Conservation (phyloP, 805 yeast genomes). For the Yamadazyma kitorensis region DNA sequence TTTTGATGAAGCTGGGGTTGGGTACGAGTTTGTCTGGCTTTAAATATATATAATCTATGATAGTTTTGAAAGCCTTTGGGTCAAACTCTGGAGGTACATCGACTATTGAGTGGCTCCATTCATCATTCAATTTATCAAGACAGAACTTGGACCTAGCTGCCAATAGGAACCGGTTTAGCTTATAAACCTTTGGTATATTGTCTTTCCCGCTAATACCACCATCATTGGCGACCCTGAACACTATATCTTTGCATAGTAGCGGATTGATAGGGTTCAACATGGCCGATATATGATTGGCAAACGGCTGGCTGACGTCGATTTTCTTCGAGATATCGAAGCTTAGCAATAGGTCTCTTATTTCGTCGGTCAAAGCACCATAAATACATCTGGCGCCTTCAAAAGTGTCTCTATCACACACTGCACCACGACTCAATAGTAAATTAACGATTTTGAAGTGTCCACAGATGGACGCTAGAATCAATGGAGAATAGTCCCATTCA, state of each 20-base stretch:
- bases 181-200: conserved; percentile 15
- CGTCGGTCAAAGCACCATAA: conserved; percentile 73
- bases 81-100: conserved; percentile 18
- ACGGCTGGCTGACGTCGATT: conserved; percentile 67
- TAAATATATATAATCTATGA: conserved; percentile 30
- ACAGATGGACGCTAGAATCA: conserved; percentile 69
- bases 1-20: conserved; percentile 12
- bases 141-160: conserved; percentile 34
- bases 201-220: conserved; percentile 14
- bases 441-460: conserved; percentile 69
- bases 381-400: conserved; percentile 74
- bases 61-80: conserved; percentile 18
- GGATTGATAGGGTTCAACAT: conserved; percentile 27
- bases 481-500: conserved; percentile 72
- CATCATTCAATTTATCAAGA: conserved; percentile 14
- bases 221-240: conserved; percentile 21
- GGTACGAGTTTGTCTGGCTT: conserved; percentile 29
- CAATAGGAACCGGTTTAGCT: conserved; percentile 28
- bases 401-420: conserved; percentile 78
- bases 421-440: conserved; percentile 59
- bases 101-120: conserved; percentile 9
- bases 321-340: conserved; percentile 66
- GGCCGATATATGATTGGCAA: conserved; percentile 65
- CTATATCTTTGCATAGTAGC: conserved; percentile 31
- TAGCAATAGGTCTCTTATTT: conserved; percentile 55